Evolutionary conservation across 352 stramenopile species (phyloP), one percentile per base, ranked within the genome.

Genomic region (Pythium biforme): DNA sequence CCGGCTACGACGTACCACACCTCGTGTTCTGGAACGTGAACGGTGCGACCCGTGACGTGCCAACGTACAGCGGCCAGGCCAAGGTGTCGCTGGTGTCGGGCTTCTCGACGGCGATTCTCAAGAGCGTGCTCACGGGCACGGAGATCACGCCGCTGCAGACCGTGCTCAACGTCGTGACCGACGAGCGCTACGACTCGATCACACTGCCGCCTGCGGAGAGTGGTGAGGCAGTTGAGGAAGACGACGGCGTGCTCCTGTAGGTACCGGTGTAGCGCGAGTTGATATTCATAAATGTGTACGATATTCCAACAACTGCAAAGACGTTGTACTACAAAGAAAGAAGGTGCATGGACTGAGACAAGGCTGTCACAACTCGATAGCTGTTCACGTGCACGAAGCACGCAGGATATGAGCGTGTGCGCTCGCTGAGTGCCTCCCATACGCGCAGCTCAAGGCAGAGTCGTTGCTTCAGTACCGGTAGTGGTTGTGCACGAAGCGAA

Each of bases 11-110:
- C 1, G 66, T 84, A 25, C 84, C 82, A n/a, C 70, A 85, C 31
- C 54, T 94, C 8, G 75, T 89, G 12, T 92, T 89, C 56, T 94
- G 84, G 84, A 92, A 94, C 63, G 66, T 92, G 26, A 80, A 83
- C 27, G 74, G 77, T 20, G 55, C 33, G 0, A 62, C 53, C n/a
- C 64, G 27, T 6, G 77, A 86, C 60, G 45, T 77, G 17, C 74
- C 74, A 4, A 54, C 50, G 6, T 61, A 73, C 47, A 66, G 53
- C 22, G 65, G 69, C 22, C 46, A 74, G 41, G 69, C 74, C 15
- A 76, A 75, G 23, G 76, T 83, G 37, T 77, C 74, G 39, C 66
- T 86, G 37, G 65, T 86, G 8, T 86, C 76, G 29, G 76, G 76
- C 11, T 86, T 80, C 72, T 86, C 76, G 34, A 72, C 66, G 3